phyloP scores from a whole-genome alignment of 2,329 filamentous ascomycete genomes.

The Fusarium robinianum region DNA sequence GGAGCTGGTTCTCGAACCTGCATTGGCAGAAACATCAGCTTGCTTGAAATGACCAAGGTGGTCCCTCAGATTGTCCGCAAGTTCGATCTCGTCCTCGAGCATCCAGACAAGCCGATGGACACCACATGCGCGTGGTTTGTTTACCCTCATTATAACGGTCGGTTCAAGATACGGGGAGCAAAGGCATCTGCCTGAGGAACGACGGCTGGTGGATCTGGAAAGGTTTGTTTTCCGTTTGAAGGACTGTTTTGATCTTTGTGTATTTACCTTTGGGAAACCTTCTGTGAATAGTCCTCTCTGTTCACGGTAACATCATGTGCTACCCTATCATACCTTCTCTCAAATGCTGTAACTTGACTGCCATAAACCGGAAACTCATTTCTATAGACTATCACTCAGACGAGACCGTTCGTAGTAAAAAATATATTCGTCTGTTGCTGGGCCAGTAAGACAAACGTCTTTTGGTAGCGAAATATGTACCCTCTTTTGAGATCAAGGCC shows the following conservation, averaged over 20 bases:
- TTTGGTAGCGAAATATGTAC: background rate
- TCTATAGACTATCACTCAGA: background rate
- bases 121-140: constrained; percentile 8
- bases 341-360: background rate
- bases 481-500: background rate
- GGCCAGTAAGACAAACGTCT: background rate
- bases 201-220: background rate
- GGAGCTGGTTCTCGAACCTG: constrained; percentile 6
- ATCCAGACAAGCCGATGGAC: constrained; percentile 4
- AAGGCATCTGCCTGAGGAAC: background rate
- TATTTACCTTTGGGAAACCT: background rate
- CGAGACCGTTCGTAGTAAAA: background rate
- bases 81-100: constrained; percentile 5
- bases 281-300: background rate
- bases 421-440: background rate
- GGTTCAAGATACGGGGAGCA: constrained; percentile 3
- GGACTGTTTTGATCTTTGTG: background rate
- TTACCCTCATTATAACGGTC: constrained; percentile 4
- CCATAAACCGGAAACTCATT: background rate
- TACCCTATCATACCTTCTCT: background rate
- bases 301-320: background rate
- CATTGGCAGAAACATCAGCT: constrained; percentile 7
- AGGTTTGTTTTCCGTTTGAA: background rate
- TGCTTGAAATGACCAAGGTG: constrained; percentile 2
- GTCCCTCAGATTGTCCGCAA: constrained; percentile 5